Base-by-base conservation (phyloP, 805 yeast genomes). In the Metschnikowia cubensis region DNA sequence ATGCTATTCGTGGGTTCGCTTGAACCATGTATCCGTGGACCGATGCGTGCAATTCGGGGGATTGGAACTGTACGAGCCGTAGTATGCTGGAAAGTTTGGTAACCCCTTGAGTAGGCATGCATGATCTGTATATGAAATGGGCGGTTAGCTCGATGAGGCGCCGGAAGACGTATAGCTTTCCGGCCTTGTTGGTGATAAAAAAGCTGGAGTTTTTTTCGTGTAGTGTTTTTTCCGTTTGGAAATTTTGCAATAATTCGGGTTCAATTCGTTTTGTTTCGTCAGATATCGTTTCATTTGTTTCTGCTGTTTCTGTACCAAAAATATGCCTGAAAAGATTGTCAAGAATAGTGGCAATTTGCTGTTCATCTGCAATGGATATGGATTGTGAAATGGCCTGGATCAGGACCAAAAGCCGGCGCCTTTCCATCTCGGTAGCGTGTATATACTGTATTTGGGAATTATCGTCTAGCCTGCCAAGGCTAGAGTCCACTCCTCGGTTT, bases 311-410 rank as follows among this genome's bases (percentile, higher is more conserved):
- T 31, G 32, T 49, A 6, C 33, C 50, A 45, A 49, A 36, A 5
- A n/a, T 31, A 21, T 32, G 32, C 11, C 25, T 2, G 40, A 50
- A 47, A 13, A 64, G 17, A 17, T 33, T 45, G 42, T 63, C 59
- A 17, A 69, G 39, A 3, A 59, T 45, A 1, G 3, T 18, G 3
- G 66, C 55, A 1, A 60, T 45, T 41, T 59, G 54, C 2, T 52
- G 50, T 2, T 59, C 49, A 4, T 59, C 53, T 6, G 65, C 48
- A 3, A 57, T 50, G 2, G 74, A 63, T 7, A 69, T 41, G 35
- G 64, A 51, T 51, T 69, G 74, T 2, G 65, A 67, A 20, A 68
- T 41, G 7, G 68, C 62, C 39, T 70, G 53, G 3, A 71, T 38
- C 8, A 61, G 45, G 45, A 61, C 62, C 50, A 60, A 68, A 41